phyloP scores from a whole-genome alignment of 2,329 filamentous ascomycete species.

The Didymella pinodella region DNA sequence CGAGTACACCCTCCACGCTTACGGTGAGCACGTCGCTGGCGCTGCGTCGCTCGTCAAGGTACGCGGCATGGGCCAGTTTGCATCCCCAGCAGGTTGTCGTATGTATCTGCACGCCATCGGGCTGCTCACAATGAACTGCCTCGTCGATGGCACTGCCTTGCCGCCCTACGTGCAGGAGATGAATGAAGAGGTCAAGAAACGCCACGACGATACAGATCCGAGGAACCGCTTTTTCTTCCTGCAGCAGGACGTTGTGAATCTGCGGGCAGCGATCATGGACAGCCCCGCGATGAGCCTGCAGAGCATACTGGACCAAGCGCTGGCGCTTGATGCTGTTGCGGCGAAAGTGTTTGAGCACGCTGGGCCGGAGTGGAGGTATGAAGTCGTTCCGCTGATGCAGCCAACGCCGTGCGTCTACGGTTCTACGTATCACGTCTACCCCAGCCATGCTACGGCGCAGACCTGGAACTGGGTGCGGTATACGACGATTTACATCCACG shows the following conservation, averaged over 20 bases:
- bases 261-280: conserved; percentile 38
- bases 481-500: conserved; percentile 45
- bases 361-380: conserved; percentile 36
- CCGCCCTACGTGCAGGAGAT: conserved; percentile 38
- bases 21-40: conserved; percentile 49
- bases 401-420: conserved; percentile 32
- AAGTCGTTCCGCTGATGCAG: conserved; percentile 11
- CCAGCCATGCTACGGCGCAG: conserved; percentile 36
- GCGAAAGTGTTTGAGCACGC: conserved; percentile 31
- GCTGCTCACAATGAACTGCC: conserved; percentile 40
- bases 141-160: conserved; percentile 34
- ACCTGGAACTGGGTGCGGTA: conserved; percentile 49
- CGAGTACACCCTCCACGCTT: conserved; percentile 40
- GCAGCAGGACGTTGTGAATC: conserved; percentile 37
- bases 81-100: conserved; percentile 38
- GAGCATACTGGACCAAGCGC: conserved; percentile 36
- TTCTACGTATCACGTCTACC: conserved; percentile 45
- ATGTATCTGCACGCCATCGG: conserved; percentile 46
- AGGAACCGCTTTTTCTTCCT: conserved; percentile 41
- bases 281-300: conserved; percentile 25
- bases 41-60: conserved; percentile 43
- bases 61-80: conserved; percentile 42
- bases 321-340: conserved; percentile 36
- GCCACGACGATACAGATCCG: conserved; percentile 35
- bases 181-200: conserved; percentile 34